A percentile compares a stretch with the other conserved stretches of the same genome.
Conservation (phyloP, 2,329 filamentous ascomycete species). For the Stachybotrys elegans region DNA sequence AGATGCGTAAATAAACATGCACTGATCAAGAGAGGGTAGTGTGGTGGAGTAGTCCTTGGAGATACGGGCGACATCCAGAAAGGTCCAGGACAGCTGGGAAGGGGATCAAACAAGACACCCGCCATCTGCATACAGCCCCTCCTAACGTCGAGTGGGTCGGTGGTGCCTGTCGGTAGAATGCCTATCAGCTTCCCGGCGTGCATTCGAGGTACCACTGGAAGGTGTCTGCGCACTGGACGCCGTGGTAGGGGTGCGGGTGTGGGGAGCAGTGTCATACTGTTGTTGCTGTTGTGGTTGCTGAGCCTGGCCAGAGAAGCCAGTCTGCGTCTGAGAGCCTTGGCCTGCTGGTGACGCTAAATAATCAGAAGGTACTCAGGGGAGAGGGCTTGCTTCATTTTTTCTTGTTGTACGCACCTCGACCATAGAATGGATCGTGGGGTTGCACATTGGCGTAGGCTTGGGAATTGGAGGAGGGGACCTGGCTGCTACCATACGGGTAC, state of each 20-base stretch:
- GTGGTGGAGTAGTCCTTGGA: too few relatives aligned
- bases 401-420: slow-evolving; percentile 54
- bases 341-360: slow-evolving; percentile 50
- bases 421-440: slow-evolving; percentile 49
- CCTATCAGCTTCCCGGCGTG: slow-evolving; percentile 36
- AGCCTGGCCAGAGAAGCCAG: slow-evolving; percentile 38
- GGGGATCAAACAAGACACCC: too few relatives aligned
- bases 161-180: slow-evolving; percentile 32
- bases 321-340: slow-evolving; percentile 25
- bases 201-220: slow-evolving; percentile 28
- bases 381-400: slow-evolving; percentile 13
- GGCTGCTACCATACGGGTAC: slow-evolving; percentile 27
- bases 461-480: slow-evolving; percentile 27
- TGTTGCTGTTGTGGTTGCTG: slow-evolving; percentile 16
- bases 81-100: too few relatives aligned
- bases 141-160: slow-evolving; percentile 32
- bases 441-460: slow-evolving; percentile 34
- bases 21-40: too few relatives aligned
- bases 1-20: too few relatives aligned
- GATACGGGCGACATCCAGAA: too few relatives aligned
- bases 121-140: too few relatives aligned
- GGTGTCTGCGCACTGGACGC: slow-evolving; percentile 34
- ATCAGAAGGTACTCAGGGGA: slow-evolving; percentile 32
- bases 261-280: slow-evolving; percentile 47
- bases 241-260: slow-evolving; percentile 29